These are phyloP conservation scores for Aspergillus spinulosporus DNA, from an alignment of 2,329 filamentous ascomycete species.

Conservation along the genomic window DNA sequence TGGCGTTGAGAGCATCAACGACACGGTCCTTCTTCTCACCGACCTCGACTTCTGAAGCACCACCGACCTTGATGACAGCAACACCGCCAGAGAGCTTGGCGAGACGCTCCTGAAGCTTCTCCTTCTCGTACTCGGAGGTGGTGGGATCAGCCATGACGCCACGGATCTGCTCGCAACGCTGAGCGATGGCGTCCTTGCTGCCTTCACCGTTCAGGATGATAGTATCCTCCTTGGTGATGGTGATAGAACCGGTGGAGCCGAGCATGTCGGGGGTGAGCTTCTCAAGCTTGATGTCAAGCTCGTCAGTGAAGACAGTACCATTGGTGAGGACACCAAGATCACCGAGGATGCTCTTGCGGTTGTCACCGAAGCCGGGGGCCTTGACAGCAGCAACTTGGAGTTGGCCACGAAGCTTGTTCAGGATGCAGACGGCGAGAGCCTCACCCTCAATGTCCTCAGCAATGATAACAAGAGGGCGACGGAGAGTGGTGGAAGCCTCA, in stretches of 20 bases:
- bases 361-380: conserved; percentile 98
- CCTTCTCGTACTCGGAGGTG: conserved; percentile 99
- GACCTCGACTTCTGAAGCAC: conserved; percentile 96
- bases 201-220: conserved; percentile 97
- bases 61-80: conserved; percentile 98
- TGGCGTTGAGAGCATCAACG: conserved; percentile 96
- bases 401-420: conserved; percentile 99
- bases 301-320: conserved; percentile 94
- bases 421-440: conserved; percentile 96
- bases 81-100: conserved; percentile 99
- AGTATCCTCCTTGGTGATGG: conserved; percentile 99
- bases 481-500: conserved; percentile 92
- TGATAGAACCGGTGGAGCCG: conserved; percentile 95
- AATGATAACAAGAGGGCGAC: conserved; percentile 95
- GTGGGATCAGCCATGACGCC: conserved; percentile 91
- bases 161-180: conserved; percentile 98
- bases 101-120: conserved; percentile 99
- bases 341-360: conserved; percentile 99
- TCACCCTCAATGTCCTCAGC: conserved; percentile 99
- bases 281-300: conserved; percentile 98
- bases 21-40: conserved; percentile 99
- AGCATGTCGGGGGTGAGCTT: conserved; percentile 96
- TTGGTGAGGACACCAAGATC: conserved; percentile 95
- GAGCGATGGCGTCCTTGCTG: conserved; percentile 86
- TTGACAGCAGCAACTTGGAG: conserved; percentile 98